These are phyloP conservation scores for Xylaria nigripes DNA, from an alignment of 495 filamentous ascomycete genomes.

Conservation along the genomic window DNA sequence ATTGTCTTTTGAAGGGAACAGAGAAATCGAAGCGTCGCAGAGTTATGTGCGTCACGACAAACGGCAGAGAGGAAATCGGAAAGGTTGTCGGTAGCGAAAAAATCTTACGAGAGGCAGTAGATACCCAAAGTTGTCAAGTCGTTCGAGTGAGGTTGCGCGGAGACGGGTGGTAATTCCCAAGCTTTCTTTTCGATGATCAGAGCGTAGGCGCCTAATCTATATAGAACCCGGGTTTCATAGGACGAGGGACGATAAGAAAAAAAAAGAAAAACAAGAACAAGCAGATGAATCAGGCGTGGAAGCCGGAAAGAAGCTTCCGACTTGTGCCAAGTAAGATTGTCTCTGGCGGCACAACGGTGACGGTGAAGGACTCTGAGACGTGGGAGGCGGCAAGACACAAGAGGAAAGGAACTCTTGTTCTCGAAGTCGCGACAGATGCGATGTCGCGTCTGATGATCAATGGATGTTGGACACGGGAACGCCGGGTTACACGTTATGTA, in stretches of 20 bases:
- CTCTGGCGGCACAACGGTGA: conserved; percentile 18
- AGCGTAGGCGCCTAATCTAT: conserved; percentile 22
- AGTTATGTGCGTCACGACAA: conserved; percentile 13
- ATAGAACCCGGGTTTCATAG: conserved; percentile 17
- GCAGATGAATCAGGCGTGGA: conserved; percentile 19
- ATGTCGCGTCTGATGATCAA: conserved; percentile 13
- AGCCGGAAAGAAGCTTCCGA: conserved; percentile 27
- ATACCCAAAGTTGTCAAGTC: background rate
- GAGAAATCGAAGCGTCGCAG: conserved; percentile 10
- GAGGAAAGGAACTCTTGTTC: conserved; percentile 25
- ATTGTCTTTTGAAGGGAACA: conserved; percentile 4
- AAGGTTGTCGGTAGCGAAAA: background rate
- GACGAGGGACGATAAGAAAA: conserved; percentile 4
- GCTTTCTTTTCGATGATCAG: conserved; percentile 20
- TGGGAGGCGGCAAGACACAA: conserved; percentile 11
- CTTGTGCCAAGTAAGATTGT: conserved; percentile 14
- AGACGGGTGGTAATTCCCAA: conserved; percentile 15
- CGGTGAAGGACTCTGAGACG: conserved; percentile 11
- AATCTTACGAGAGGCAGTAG: background rate
- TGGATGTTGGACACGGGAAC: background rate
- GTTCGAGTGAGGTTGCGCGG: conserved; percentile 5
- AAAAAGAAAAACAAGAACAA: background rate
- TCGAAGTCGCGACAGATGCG: conserved; percentile 24
- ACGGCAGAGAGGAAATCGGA: background rate
- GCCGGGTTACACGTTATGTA: conserved; percentile 1